These are phyloP conservation scores for Ogataea nakhonphanomensis DNA, from an alignment of 805 yeast genomes.

Conservation along the genomic window DNA sequence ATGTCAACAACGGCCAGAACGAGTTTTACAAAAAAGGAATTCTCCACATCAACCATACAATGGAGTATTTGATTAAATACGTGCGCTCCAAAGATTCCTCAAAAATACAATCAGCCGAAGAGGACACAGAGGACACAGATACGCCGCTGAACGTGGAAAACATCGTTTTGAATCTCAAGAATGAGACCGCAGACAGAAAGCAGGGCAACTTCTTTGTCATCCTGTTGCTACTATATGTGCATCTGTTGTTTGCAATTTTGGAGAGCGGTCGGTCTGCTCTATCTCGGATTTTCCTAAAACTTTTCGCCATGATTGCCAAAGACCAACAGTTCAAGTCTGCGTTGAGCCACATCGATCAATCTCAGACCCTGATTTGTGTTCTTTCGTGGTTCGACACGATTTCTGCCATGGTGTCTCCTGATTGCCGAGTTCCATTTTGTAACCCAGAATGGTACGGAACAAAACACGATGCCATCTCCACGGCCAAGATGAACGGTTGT, in stretches of 20 bases:
- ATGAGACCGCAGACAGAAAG: constrained; percentile 35
- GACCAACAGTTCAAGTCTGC: constrained; percentile 43
- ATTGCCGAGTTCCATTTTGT: constrained; percentile 53
- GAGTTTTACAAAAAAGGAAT: constrained; percentile 52
- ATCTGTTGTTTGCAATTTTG: constrained; percentile 48
- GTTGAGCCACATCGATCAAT: constrained; percentile 45
- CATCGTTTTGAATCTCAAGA: constrained; percentile 37
- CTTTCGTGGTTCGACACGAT: constrained; percentile 60
- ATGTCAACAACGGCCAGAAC: constrained; percentile 49
- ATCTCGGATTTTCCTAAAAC: constrained; percentile 45
- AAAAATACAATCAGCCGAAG: constrained; percentile 5
- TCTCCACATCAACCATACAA: constrained; percentile 51
- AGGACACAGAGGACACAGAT: constrained; percentile 12
- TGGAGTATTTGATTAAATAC: constrained; percentile 50
- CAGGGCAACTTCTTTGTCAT: constrained; percentile 45
- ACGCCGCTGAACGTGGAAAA: constrained; percentile 30
- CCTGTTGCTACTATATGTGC: constrained; percentile 50
- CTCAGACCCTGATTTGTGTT: constrained; percentile 47
- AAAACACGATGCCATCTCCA: constrained; percentile 40
- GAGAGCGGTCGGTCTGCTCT: constrained; percentile 55
- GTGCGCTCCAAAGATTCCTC: constrained; percentile 32
- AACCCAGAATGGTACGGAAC: constrained; percentile 52
- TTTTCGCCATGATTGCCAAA: constrained; percentile 47
- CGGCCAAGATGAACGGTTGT: constrained; percentile 55
- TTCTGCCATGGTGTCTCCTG: constrained; percentile 53